phyloP scores from a whole-genome alignment of 305 asterid genomes.

The Fraxinus xanthoxyloides region DNA sequence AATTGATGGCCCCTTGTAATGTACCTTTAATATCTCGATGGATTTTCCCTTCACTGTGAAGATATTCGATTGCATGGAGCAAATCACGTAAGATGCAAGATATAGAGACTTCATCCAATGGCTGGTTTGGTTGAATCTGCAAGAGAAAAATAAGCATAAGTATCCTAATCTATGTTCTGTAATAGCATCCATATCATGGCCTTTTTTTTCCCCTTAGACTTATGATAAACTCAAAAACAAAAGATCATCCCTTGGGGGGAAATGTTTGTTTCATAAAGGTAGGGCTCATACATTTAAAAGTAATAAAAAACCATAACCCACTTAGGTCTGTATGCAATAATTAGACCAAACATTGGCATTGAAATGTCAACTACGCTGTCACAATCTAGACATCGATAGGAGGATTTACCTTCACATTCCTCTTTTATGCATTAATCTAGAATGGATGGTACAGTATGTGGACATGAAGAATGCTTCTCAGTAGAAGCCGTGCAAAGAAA shows the following conservation, averaged over 20 bases:
- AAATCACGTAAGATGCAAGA: constrained; percentile 89
- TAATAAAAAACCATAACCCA: not conserved
- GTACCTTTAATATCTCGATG: constrained; percentile 97
- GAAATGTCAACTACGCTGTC: constrained; percentile 10
- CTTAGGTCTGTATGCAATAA: not conserved
- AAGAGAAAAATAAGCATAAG: constrained; percentile 23
- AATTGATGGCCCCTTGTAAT: constrained; percentile 20
- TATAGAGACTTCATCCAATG: constrained; percentile 89
- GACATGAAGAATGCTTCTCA: constrained; percentile 9
- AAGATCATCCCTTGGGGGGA: not conserved
- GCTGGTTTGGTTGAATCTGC: constrained; percentile 94
- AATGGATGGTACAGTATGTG: not conserved
- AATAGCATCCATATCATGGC: not conserved
- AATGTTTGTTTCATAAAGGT: not conserved
- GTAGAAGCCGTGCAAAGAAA: constrained; percentile 9
- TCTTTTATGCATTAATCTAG: constrained; percentile 12
- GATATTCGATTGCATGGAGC: constrained; percentile 92
- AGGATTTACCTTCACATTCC: constrained; percentile 14
- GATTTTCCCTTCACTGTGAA: constrained; percentile 92
- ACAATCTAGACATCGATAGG: not conserved
- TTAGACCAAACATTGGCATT: not conserved
- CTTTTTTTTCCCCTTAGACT: not conserved
- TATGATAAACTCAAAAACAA: not conserved
- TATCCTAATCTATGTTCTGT: constrained; percentile 1
- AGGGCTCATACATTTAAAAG: not conserved